These are phyloP conservation scores for Colletotrichum lentis DNA, from an alignment of 2,329 filamentous ascomycete genomes.

Conservation along the genomic window DNA sequence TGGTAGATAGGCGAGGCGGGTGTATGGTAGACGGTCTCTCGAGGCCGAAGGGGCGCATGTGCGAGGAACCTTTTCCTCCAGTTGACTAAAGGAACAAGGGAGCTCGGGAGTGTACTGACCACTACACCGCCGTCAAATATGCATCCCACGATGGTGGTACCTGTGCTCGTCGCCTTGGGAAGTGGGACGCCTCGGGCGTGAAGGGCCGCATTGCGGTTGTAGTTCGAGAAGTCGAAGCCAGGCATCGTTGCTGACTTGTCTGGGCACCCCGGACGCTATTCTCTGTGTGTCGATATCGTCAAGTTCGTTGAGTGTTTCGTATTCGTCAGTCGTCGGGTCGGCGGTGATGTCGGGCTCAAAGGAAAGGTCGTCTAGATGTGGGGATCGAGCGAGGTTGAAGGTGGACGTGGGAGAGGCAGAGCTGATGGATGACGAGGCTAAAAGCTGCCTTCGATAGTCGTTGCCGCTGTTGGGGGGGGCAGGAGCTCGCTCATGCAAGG, in stretches of 20 bases:
- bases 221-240: constrained; percentile 99
- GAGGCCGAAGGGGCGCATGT: background rate
- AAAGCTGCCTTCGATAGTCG: constrained; percentile 55
- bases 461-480: constrained; percentile 32
- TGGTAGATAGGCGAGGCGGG: constrained; percentile 1
- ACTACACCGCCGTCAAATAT: constrained; percentile 97
- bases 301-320: constrained; percentile 8
- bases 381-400: constrained; percentile 40
- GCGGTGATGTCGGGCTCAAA: constrained; percentile 1
- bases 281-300: constrained; percentile 1
- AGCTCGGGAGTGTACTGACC: constrained; percentile 57
- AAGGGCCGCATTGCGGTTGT: constrained; percentile 97
- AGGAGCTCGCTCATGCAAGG: constrained; percentile 35
- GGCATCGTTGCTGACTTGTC: constrained; percentile 70
- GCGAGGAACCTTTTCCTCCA: background rate
- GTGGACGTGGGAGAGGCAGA: constrained; percentile 41
- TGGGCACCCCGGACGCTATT: constrained; percentile 8
- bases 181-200: constrained; percentile 93
- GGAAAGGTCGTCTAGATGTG: constrained; percentile 39
- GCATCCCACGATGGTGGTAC: constrained; percentile 98
- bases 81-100: background rate
- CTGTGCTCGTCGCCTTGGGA: constrained; percentile 97
- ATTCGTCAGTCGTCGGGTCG: constrained; percentile 26
- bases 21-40: no score
- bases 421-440: constrained; percentile 67